Percentiles rank a stretch among this genome's conserved stretches.
Evolutionary conservation across 1,284 basidiomycete genomes (phyloP).

Genomic region (Porodaedalea pini): DNA sequence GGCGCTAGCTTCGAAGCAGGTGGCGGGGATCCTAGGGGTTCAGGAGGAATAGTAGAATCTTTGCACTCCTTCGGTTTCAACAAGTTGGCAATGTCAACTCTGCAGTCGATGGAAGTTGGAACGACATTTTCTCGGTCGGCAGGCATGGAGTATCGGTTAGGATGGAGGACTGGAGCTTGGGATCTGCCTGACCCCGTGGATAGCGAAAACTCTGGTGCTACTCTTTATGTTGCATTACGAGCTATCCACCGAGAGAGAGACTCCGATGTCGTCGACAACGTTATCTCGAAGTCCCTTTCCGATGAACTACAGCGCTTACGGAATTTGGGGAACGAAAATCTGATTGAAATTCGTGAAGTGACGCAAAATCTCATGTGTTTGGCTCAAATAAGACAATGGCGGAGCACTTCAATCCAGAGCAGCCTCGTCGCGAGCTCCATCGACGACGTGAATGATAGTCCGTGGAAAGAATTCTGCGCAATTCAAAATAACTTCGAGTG

Average conservation of each 20-base stretch:
- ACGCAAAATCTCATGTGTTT: constrained; percentile 75
- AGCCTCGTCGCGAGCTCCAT: constrained; percentile 36
- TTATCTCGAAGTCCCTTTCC: constrained; percentile 49
- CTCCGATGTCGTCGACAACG: constrained; percentile 39
- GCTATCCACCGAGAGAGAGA: constrained; percentile 75
- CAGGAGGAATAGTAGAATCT: constrained; percentile 64
- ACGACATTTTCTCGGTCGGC: constrained; percentile 39
- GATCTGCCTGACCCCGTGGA: constrained; percentile 70
- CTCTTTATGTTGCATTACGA: constrained; percentile 76
- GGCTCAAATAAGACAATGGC: constrained; percentile 66
- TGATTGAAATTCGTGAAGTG: constrained; percentile 67
- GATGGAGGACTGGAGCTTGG: constrained; percentile 91
- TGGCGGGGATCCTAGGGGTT: constrained; percentile 35
- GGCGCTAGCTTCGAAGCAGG: constrained; percentile 77
- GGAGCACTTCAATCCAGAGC: constrained; percentile 36
- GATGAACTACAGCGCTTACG: constrained; percentile 67
- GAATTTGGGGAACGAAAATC: constrained; percentile 67
- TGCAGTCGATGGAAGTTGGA: constrained; percentile 40
- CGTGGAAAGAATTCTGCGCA: constrained; percentile 43
- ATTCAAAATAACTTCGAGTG: constrained; percentile 65
- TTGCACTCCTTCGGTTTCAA: constrained; percentile 89
- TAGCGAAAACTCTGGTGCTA: constrained; percentile 46
- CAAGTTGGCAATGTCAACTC: constrained; percentile 65
- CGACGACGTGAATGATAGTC: constrained; percentile 26
- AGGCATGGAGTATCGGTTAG: constrained; percentile 69